Evolutionary conservation across 495 filamentous ascomycete genomes (phyloP), one percentile per base, ranked within the genome.

Genomic region (Copromyces sp.): DNA sequence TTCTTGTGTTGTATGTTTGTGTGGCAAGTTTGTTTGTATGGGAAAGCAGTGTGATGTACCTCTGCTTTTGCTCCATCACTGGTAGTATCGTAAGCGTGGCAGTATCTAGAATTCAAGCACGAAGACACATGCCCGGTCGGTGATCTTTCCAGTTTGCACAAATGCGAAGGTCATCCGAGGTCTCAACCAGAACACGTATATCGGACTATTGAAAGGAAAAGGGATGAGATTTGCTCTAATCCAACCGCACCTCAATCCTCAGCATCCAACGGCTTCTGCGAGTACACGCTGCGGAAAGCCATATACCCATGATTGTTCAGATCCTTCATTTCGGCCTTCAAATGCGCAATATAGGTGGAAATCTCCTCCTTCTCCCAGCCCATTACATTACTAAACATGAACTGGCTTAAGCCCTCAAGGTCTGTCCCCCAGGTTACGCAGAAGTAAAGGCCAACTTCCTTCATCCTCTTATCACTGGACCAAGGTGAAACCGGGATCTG

Each of bases 371-470:
- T 61, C 12, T 74, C 73, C 73, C 81, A 81, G 12, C 75, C 77
- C 65, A 82, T 75, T 7, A 80, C 74, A n/a, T 73, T 73, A 45
- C 70, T 72, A 71, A 77, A 81, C 68, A 80, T 75, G 72, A 77
- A 82, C 74, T 53, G 45, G 45, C 45, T 24, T 24, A 1, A 2
- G 45, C 45, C 45, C n/a, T 53, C 45, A 12, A 53, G 9, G 45
- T 53, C 45, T 24, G 9, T 0, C 4, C 20, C 4, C 11, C 9
- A 59, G 47, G 20, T 20, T 20, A n/a, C 29, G 20, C 6, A 14
- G 47, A 59, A 29, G 20, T 29, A 29, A 59, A 29, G 47, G 47
- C 47, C 47, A 14, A 59, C 1, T 0, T 59, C 47, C 29, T 2
- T 59, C 20, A 29, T 6, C 47, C 29, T 59, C 47, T 59, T 14